Percentiles rank a stretch among this genome's conserved stretches.
Conservation (phyloP, 2,329 filamentous ascomycete genomes). For the Pestalotiopsis sp. region DNA sequence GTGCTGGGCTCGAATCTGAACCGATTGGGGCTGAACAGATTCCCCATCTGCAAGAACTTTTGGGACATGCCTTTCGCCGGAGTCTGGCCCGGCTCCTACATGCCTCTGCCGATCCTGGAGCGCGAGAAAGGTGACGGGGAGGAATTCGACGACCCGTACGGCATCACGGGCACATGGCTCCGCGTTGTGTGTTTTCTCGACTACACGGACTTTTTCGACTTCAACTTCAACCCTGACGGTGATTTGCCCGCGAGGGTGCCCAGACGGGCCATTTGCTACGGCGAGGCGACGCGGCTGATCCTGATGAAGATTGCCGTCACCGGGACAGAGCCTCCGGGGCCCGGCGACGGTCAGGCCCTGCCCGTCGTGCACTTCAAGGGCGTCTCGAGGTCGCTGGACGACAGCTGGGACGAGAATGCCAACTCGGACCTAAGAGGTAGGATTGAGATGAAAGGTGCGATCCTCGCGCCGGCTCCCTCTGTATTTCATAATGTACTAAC, state of each 20-base stretch:
- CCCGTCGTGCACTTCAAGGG: conserved; percentile 74
- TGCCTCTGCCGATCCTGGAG: conserved; percentile 34
- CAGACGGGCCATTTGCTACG: conserved; percentile 57
- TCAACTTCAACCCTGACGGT: conserved; percentile 64
- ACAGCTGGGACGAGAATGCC: conserved; percentile 69
- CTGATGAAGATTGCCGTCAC: conserved; percentile 68
- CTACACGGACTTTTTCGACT: conserved; percentile 72
- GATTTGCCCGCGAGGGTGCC: conserved; percentile 44
- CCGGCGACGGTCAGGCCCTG: conserved; percentile 57
- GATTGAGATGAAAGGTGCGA: conserved; percentile 29
- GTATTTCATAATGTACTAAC: not conserved
- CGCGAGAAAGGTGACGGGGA: conserved; percentile 41
- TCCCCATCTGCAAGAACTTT: conserved; percentile 51
- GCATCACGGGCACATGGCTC: conserved; percentile 72
- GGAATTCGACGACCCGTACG: conserved; percentile 68
- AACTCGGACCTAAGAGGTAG: conserved; percentile 68
- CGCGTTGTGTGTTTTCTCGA: conserved; percentile 63
- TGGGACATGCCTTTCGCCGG: conserved; percentile 62
- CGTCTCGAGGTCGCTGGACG: conserved; percentile 62
- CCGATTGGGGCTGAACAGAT: conserved; percentile 45
- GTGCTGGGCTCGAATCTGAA: conserved; percentile 67
- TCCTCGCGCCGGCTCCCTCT: conserved; percentile 9
- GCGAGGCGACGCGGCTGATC: conserved; percentile 73
- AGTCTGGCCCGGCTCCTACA: conserved; percentile 54
- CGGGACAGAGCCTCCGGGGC: conserved; percentile 59